Base-by-base conservation (phyloP, 345 rosid species). In the Acer saccharum region DNA sequence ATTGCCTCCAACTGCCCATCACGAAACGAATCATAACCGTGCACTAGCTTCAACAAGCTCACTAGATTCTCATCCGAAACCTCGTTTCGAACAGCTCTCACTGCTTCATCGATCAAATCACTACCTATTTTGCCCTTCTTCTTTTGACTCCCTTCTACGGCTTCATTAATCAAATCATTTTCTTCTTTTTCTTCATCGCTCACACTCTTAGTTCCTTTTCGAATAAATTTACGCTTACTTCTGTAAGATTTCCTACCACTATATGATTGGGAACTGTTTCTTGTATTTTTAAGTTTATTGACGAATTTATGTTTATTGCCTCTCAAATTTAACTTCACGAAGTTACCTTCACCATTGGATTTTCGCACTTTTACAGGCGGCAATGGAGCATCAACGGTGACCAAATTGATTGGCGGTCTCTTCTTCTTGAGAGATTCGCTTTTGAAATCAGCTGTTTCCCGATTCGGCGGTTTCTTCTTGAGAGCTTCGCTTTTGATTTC, bases 281-380 rank as follows among this genome's bases (percentile, higher is more conserved):
- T 75, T 46, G 14, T 63, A n/a, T 83, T 81, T 25, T 83, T 84
- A 68, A 89, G 87, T 85, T 87, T 87, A 43, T 63, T 77, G 0
- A 75, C 72, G 77, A 93, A 96, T 87, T 88, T 96, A 76, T 92
- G 88, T 21, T 85, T 87, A 61, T 76, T 77, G 20, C 87, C 81
- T n/a, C 81, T 93, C 77, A 92, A 69, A 73, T 94, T 91, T 50
- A 91, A 85, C 88, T 83, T 94, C 46, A 96, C 98, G 72, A 96
- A 96, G 82, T 96, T 96, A 68, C 99, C 99, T 79, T 94, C 97
- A 23, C 80, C 82, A 60, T 86, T 84, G 41, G 80, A 68, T 50
- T 88, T 90, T 35, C 82, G 83, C 77, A 91, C 60, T 74, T 87
- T 93, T 65, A 82, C 88, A 6, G 90, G 84, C 14, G 87, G 92